A percentile compares a stretch with the other conserved stretches of the same genome.
Conservation (phyloP, 1,284 basidiomycete genomes). For the Ceratobasidium sp. region DNA sequence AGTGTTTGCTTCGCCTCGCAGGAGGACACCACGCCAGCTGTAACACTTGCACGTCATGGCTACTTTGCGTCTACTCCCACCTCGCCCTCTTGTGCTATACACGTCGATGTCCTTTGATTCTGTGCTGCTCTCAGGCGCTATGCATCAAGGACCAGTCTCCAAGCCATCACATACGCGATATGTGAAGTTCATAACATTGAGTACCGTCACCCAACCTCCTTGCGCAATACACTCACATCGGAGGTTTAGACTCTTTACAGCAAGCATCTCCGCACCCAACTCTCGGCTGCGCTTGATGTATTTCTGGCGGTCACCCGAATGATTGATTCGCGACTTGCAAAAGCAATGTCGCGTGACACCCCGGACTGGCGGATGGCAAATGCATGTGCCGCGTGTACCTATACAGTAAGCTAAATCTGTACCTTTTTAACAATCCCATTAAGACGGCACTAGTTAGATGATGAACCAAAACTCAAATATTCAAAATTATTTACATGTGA, state of each 20-base stretch:
- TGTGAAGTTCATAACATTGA: slow-evolving; percentile 29
- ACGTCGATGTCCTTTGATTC: background rate
- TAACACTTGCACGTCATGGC: slow-evolving; percentile 2
- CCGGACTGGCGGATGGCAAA: slow-evolving; percentile 49
- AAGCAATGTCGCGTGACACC: slow-evolving; percentile 9
- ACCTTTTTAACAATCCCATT: background rate
- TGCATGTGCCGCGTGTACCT: slow-evolving; percentile 49
- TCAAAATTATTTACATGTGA: slow-evolving; percentile 47
- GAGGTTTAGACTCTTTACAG: slow-evolving; percentile 10
- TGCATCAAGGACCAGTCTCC: slow-evolving; percentile 10
- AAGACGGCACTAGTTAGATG: slow-evolving; percentile 42
- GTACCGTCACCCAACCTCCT: background rate
- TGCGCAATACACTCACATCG: background rate
- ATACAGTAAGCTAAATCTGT: slow-evolving; percentile 42
- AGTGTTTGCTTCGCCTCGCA: too few species aligned
- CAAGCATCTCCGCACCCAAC: slow-evolving; percentile 40
- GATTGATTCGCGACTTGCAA: slow-evolving; percentile 29
- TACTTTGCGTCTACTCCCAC: slow-evolving; percentile 9
- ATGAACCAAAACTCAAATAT: slow-evolving; percentile 44
- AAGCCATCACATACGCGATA: slow-evolving; percentile 1
- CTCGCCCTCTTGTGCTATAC: slow-evolving; percentile 8
- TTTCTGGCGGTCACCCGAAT: slow-evolving; percentile 44
- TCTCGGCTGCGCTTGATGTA: slow-evolving; percentile 47
- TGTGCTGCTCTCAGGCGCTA: slow-evolving; percentile 14
- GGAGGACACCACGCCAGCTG: background rate